Conservation (phyloP, 495 filamentous ascomycete genomes). For the Clohesyomyces aquaticus region DNA sequence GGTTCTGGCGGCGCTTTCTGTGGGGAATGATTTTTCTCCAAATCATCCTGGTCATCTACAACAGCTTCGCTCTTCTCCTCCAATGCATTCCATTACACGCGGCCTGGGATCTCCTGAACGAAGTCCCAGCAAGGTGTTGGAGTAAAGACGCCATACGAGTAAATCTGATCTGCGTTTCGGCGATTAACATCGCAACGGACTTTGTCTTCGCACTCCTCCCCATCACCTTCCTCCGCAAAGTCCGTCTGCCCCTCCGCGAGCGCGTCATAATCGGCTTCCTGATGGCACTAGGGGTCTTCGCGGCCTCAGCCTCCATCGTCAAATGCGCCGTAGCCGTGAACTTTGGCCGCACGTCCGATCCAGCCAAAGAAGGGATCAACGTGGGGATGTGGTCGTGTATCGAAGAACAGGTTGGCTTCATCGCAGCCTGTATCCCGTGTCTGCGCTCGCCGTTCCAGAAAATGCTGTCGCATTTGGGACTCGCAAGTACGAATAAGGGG, state of each 20-base stretch:
- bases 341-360: constrained; percentile 11
- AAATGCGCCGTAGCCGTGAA: constrained; percentile 16
- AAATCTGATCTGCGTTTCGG: constrained; percentile 35
- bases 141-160: constrained; percentile 21
- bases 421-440: constrained; percentile 22
- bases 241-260: constrained; percentile 44
- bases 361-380: constrained; percentile 9
- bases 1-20: constrained; percentile 36
- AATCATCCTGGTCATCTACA: constrained; percentile 24
- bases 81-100: constrained; percentile 42
- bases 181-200: constrained; percentile 44
- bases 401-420: constrained; percentile 22
- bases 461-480: constrained; percentile 14
- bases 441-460: constrained; percentile 21
- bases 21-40: constrained; percentile 34
- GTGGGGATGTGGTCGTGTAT: constrained; percentile 26
- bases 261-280: constrained; percentile 42
- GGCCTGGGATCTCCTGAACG: constrained; percentile 39
- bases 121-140: constrained; percentile 38
- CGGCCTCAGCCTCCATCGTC: constrained; percentile 41
- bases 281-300: constrained; percentile 46
- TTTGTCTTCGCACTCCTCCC: constrained; percentile 44
- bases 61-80: constrained; percentile 31
- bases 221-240: constrained; percentile 44
- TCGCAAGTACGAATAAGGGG: not conserved